phyloP scores from a whole-genome alignment of 2,329 filamentous ascomycete species.

The Fusarium sp. region DNA sequence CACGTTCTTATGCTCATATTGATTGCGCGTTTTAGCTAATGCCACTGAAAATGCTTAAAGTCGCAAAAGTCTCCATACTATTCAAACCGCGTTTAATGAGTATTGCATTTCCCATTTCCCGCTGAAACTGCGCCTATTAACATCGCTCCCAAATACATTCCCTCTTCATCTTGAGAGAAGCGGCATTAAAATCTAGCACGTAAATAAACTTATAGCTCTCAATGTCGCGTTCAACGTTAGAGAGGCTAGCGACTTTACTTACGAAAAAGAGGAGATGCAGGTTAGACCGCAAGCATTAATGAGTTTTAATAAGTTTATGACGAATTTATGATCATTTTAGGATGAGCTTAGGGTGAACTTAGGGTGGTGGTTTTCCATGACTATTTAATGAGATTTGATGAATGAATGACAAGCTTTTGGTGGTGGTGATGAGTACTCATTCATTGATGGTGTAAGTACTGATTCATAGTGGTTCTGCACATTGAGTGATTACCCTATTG shows the following conservation, averaged over 20 bases:
- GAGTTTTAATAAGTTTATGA: background rate
- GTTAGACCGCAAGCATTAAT: background rate
- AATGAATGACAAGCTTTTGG: background rate
- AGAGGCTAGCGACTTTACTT: background rate
- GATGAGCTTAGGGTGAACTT: accelerated
- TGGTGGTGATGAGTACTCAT: too few relatives aligned
- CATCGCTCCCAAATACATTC: accelerated
- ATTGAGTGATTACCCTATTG: background rate
- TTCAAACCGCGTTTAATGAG: accelerated
- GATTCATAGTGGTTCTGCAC: accelerated
- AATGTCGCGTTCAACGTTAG: accelerated
- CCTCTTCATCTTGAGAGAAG: accelerated
- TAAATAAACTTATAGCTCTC: background rate
- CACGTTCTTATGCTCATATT: accelerated
- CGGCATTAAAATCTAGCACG: accelerated
- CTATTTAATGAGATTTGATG: background rate
- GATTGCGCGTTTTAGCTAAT: accelerated
- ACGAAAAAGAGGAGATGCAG: accelerated
- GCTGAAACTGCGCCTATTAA: accelerated
- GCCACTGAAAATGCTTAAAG: accelerated
- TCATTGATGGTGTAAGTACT: background rate
- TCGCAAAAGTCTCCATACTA: accelerated
- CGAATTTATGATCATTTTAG: background rate
- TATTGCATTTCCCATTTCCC: too few relatives aligned
- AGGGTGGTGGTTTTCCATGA: background rate